Evolutionary conservation across 805 yeast species (phyloP).

Genomic region (Sugiyamaella americana): DNA sequence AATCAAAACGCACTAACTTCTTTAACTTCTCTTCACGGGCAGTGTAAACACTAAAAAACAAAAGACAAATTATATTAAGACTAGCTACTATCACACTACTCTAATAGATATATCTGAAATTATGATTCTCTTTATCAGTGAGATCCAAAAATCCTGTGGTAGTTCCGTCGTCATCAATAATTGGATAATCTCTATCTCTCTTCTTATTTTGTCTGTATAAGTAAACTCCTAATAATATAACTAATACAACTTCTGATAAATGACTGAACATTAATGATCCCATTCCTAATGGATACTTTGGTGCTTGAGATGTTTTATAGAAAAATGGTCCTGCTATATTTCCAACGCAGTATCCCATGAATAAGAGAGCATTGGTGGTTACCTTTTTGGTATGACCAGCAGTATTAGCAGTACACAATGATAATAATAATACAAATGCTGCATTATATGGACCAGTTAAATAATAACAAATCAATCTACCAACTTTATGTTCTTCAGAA

Average conservation of each 20-base stretch:
- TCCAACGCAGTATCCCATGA: conserved; percentile 26
- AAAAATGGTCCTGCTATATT: conserved; percentile 45
- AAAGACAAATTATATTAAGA: too few relatives aligned
- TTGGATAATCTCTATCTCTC: background rate
- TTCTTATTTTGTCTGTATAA: background rate
- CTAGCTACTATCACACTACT: too few relatives aligned
- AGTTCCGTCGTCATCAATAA: background rate
- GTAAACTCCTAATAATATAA: background rate
- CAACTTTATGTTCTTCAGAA: background rate
- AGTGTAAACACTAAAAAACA: too few relatives aligned
- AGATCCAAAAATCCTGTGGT: background rate
- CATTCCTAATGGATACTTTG: conserved; percentile 4
- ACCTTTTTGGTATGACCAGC: conserved; percentile 31
- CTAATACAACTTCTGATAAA: background rate
- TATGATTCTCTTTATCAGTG: background rate
- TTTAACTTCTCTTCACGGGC: too few relatives aligned
- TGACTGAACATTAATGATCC: background rate
- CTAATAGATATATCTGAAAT: conserved; percentile 1
- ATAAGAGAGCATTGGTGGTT: conserved; percentile 22
- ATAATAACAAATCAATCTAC: conserved; percentile 6
- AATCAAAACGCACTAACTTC: too few relatives aligned
- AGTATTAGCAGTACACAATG: conserved; percentile 27
- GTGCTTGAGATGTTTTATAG: conserved; percentile 13
- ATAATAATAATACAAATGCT: conserved; percentile 12
- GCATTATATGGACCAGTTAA: conserved; percentile 11